Base-by-base conservation (phyloP, 306 rosid species). In the Rosa persica region DNA sequence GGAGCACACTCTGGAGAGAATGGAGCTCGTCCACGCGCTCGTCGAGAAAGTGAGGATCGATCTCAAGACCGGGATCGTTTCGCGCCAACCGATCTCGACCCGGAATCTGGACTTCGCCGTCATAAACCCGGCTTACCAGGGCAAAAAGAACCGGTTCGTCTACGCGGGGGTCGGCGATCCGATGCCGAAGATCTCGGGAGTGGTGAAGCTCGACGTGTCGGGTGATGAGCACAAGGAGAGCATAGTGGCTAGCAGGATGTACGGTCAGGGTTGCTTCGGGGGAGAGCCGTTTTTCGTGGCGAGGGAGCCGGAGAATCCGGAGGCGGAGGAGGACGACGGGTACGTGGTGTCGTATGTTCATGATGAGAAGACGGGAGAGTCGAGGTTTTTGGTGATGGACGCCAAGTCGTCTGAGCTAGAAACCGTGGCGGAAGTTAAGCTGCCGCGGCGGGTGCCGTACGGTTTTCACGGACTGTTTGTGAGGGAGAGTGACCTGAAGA, bases 391-490 rank as follows among this genome's bases (percentile, higher is more conserved):
- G 51, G 97, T 91, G 70, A 93, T 95, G 98, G 99, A 95, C 55
- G 93, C 93, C 0, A 86, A 78, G 87, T 91, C 98, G 72, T 86
- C 92, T 82, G 87, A 83, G 78, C 89, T 95, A 5, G 91, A 91
- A 1, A 57, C 90, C 16, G 92, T 91, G 74, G 97, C 97, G 23
- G 74, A 78, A 22, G 98, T 93, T 74, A 91, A 81, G 89, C 84
- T 95, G 49, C 99, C 98, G 2, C 79, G 84, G 43, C 86, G 98
- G 16, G 97, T 95, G 68, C 97, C 99, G 9, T 95, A 89, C 13
- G 99, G 99, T 2, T 95, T 93, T 64, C 99, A 95, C 44, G 98
- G 99, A 6, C 34, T 91, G n/a, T 95, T 95, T 23, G 90, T 90
- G 76, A 86, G 70, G 57, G 98, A 93, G 27, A 79, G 86, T 20